phyloP scores from a whole-genome alignment of 208 protist genomes.

The Naegleria gruberi region DNA sequence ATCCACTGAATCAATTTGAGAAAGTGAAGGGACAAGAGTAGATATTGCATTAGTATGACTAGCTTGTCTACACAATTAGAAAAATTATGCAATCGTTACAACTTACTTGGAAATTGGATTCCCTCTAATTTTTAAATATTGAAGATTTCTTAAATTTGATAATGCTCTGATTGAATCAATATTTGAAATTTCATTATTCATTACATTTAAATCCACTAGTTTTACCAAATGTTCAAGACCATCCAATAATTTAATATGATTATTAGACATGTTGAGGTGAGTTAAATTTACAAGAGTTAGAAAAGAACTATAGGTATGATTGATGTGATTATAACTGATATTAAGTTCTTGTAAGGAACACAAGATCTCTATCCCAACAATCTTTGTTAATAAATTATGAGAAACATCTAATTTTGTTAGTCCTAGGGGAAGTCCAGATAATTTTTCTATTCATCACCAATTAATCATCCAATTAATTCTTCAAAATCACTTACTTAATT shows the following conservation, averaged over 20 bases:
- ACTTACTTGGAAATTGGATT: constrained; percentile 6
- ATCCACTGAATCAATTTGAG: background rate
- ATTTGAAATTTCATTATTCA: background rate
- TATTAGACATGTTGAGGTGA: background rate
- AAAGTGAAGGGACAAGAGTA: background rate
- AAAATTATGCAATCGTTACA: background rate
- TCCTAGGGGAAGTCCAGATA: background rate
- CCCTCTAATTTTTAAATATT: background rate
- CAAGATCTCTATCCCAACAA: background rate
- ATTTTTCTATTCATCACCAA: background rate
- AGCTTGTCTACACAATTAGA: background rate
- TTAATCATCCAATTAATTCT: too few species aligned
- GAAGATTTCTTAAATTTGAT: background rate
- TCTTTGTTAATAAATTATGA: constrained; percentile 5
- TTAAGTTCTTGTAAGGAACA: background rate
- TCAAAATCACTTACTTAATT: background rate
- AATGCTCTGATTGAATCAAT: background rate
- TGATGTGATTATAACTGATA: background rate
- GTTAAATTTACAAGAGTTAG: background rate
- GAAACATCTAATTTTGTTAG: background rate
- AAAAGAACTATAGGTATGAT: background rate
- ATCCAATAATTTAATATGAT: background rate
- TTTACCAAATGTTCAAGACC: background rate
- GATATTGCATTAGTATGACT: background rate
- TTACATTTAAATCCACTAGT: background rate